A percentile compares a stretch with the other conserved stretches of the same genome.
phyloP scores from a whole-genome alignment of 306 rosid species.

The Gynostemma pentaphyllum region DNA sequence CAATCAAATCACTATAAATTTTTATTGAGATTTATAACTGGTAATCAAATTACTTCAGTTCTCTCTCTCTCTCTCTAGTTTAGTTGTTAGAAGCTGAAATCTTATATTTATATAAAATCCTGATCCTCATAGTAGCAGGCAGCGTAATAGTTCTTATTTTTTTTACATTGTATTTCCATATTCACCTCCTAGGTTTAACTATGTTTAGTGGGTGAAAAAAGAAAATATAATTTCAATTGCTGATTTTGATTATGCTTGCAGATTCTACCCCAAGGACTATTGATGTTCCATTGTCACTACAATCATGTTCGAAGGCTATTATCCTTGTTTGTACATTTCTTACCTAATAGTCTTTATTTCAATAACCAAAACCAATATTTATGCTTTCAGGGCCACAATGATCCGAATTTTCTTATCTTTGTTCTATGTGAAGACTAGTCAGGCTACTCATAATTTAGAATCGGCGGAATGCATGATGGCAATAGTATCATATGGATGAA shows the following conservation, averaged over 20 bases:
- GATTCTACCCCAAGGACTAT: conserved; percentile 40
- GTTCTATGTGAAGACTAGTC: neutral
- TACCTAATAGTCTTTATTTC: conserved; percentile 19
- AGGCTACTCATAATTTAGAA: too few species aligned
- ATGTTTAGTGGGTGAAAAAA: neutral
- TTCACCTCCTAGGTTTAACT: neutral
- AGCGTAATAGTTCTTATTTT: neutral
- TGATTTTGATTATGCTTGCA: conserved; percentile 31
- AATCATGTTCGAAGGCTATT: conserved; percentile 53
- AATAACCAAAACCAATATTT: neutral
- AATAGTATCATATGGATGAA: too few species aligned
- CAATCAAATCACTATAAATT: neutral
- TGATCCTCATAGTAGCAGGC: neutral
- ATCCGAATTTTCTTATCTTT: neutral
- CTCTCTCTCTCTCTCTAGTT: neutral
- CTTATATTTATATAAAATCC: neutral
- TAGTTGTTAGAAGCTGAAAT: neutral
- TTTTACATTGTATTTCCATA: neutral
- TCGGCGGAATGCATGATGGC: too few species aligned
- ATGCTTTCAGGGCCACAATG: neutral
- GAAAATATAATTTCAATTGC: neutral
- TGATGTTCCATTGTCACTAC: conserved; percentile 35
- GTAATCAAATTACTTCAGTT: neutral
- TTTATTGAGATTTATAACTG: neutral
- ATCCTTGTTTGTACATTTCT: conserved; percentile 99